Percentiles rank a stretch among this genome's conserved stretches.
phyloP scores from a whole-genome alignment of 371 early-diverging fungal genomes.

The Mycotypha africana region DNA sequence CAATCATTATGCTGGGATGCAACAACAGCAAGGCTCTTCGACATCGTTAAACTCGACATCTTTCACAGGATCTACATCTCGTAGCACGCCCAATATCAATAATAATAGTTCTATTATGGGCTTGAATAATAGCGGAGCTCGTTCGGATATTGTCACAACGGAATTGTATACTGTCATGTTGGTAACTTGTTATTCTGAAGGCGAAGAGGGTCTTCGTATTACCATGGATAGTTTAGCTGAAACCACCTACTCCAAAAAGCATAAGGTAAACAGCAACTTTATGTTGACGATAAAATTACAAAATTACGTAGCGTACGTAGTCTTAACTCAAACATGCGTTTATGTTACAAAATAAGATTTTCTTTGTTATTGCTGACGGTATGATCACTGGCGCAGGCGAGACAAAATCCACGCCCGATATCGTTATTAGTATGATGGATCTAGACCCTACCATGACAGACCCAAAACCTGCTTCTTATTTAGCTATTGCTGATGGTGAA shows the following conservation, averaged over 20 bases:
- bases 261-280: too few species aligned
- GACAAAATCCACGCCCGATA: constrained; percentile 63
- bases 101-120: constrained; percentile 21
- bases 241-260: constrained; percentile 56
- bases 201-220: constrained; percentile 67
- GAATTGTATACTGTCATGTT: constrained; percentile 52
- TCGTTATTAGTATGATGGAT: constrained; percentile 67
- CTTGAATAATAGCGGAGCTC: constrained; percentile 24
- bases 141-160: constrained; percentile 32
- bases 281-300: too few species aligned
- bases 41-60: constrained; percentile 9
- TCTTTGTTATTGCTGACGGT: constrained; percentile 46
- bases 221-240: constrained; percentile 82
- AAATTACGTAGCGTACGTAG: background rate
- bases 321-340: background rate
- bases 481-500: constrained; percentile 88
- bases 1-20: constrained; percentile 36
- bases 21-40: constrained; percentile 10
- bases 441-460: constrained; percentile 45
- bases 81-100: constrained; percentile 14
- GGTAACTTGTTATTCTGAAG: constrained; percentile 78
- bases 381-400: constrained; percentile 47
- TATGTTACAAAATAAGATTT: constrained; percentile 20
- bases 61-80: constrained; percentile 22
- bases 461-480: constrained; percentile 65